These are phyloP conservation scores for Pythium chondricola DNA, from an alignment of 352 stramenopile species.

Conservation along the genomic window DNA sequence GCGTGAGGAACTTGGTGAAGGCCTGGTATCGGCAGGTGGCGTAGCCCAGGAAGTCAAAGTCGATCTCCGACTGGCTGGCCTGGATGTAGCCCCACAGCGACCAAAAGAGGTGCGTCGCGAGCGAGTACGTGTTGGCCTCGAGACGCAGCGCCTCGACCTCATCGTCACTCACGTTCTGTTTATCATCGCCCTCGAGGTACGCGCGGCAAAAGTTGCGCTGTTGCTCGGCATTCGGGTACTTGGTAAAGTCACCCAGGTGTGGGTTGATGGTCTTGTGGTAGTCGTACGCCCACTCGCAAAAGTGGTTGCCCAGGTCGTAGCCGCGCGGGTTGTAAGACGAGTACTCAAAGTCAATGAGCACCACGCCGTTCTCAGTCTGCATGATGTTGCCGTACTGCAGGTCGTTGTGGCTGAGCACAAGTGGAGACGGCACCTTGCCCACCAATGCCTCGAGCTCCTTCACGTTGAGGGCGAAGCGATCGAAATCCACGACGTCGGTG, in stretches of 20 bases:
- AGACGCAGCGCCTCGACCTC: slow-evolving; percentile 53
- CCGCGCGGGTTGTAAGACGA: slow-evolving; percentile 87
- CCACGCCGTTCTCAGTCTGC: slow-evolving; percentile 51
- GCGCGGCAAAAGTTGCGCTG: slow-evolving; percentile 65
- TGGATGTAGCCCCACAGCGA: slow-evolving; percentile 89
- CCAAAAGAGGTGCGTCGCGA: slow-evolving; percentile 89
- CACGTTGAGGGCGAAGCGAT: slow-evolving; percentile 34
- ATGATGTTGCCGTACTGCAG: slow-evolving; percentile 92
- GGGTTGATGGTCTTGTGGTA: slow-evolving; percentile 81
- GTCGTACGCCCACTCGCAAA: slow-evolving; percentile 84
- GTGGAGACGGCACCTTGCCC: slow-evolving; percentile 48
- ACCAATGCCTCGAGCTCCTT: slow-evolving; percentile 53
- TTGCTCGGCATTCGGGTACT: slow-evolving; percentile 60
- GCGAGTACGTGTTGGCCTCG: slow-evolving; percentile 80
- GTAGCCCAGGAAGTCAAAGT: slow-evolving; percentile 92
- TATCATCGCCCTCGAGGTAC: slow-evolving; percentile 50
- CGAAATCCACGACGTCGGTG: slow-evolving; percentile 36
- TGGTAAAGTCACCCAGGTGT: slow-evolving; percentile 65
- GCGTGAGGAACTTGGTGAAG: slow-evolving; percentile 56
- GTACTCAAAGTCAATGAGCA: slow-evolving; percentile 94
- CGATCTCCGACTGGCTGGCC: slow-evolving; percentile 80
- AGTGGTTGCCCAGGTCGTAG: slow-evolving; percentile 92
- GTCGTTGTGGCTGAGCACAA: slow-evolving; percentile 91
- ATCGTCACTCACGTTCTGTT: slow-evolving; percentile 34
- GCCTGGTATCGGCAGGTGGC: slow-evolving; percentile 62